Conservation (phyloP, 139 green algal genomes). For the Chlamydomonas sphaeroides region DNA sequence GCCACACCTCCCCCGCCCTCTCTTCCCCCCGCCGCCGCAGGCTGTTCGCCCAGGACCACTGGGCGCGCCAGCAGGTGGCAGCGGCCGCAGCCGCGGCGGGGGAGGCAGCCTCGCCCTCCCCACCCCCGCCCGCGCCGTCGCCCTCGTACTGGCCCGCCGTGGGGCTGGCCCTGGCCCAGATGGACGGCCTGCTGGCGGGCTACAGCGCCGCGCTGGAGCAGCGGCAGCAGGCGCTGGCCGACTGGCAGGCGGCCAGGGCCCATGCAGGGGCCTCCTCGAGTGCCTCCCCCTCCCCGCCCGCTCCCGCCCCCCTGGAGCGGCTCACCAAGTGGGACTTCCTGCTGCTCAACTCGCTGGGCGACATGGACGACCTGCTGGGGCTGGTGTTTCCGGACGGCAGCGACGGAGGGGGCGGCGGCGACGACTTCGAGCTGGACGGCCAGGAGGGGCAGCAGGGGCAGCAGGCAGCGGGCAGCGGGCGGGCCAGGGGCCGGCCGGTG, state of each 20-base stretch:
- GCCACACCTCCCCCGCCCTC: not conserved
- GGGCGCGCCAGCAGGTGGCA: conserved; percentile 4
- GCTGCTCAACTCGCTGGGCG: conserved; percentile 63
- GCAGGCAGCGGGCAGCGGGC: not conserved
- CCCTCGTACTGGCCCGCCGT: conserved; percentile 23
- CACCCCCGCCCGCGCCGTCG: not conserved
- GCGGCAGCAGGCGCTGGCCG: not conserved
- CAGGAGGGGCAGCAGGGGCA: not conserved
- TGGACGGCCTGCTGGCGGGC: conserved; percentile 17
- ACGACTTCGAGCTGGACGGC: not conserved
- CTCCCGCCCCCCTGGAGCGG: conserved; percentile 7
- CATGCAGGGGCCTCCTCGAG: too few relatives aligned
- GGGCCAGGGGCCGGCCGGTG: not conserved
- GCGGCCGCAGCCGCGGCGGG: not conserved
- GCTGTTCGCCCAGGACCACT: conserved; percentile 32
- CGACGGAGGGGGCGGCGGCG: not conserved
- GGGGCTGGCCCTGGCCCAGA: not conserved
- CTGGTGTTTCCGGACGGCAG: conserved; percentile 44
- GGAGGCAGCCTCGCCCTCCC: not conserved
- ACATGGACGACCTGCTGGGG: conserved; percentile 61
- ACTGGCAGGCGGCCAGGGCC: too few relatives aligned
- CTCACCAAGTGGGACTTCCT: conserved; percentile 61
- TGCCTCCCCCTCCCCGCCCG: too few relatives aligned
- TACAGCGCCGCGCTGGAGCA: conserved; percentile 19
- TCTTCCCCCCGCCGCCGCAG: not conserved